These are phyloP conservation scores for Citrus australasica DNA, from an alignment of 345 rosid species.

Conservation along the genomic window DNA sequence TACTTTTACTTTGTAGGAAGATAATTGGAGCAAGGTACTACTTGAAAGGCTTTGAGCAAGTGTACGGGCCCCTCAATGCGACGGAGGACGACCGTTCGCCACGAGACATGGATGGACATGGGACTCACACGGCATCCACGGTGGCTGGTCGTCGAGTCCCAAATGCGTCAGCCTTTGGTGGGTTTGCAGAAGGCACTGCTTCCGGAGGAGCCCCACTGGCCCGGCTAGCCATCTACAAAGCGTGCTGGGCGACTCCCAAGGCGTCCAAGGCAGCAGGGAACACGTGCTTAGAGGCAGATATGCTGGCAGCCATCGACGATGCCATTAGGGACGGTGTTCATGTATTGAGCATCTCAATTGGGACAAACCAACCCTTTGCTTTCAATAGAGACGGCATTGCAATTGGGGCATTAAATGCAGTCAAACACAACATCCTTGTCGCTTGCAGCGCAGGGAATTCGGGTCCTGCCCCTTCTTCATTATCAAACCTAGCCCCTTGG, in stretches of 20 bases:
- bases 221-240: constrained; percentile 79
- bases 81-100: constrained; percentile 61
- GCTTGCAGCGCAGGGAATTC: constrained; percentile 65
- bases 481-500: constrained; percentile 80
- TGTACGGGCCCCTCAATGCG: constrained; percentile 42
- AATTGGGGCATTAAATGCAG: constrained; percentile 63
- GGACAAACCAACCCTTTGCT: constrained; percentile 4
- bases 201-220: constrained; percentile 76
- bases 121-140: constrained; percentile 81
- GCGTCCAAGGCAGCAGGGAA: constrained; percentile 40
- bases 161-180: constrained; percentile 49
- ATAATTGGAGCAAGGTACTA: constrained; percentile 81
- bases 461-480: constrained; percentile 60
- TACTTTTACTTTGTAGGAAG: constrained; percentile 42
- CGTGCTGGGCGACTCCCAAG: constrained; percentile 72
- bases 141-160: constrained; percentile 52
- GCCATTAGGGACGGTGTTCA: constrained; percentile 81
- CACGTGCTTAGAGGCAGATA: constrained; percentile 54
- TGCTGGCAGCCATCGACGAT: constrained; percentile 81
- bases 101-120: constrained; percentile 81
- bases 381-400: constrained; percentile 48
- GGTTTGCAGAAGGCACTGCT: constrained; percentile 66
- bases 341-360: constrained; percentile 72
- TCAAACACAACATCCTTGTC: constrained; percentile 54
- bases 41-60: constrained; percentile 45